Percentiles rank a stretch among this genome's conserved stretches.
These are phyloP conservation scores for Ceraceosorus guamensis DNA, from an alignment of 1,284 basidiomycete species.

Conservation along the genomic window DNA sequence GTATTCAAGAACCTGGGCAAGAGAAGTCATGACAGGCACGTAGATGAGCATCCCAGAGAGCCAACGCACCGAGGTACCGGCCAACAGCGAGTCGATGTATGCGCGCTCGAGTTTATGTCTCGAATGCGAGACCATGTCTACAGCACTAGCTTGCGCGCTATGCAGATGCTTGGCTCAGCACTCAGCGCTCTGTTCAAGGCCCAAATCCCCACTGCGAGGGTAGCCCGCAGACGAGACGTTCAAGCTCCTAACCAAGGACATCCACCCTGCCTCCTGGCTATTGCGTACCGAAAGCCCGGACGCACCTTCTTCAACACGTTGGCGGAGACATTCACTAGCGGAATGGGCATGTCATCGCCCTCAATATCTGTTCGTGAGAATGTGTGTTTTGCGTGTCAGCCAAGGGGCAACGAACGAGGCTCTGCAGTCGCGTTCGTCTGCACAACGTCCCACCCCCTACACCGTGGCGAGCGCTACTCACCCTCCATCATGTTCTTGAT, in stretches of 20 bases:
- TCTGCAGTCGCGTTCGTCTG: too few species aligned
- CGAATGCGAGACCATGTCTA: not conserved
- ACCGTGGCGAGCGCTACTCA: slow-evolving; percentile 49
- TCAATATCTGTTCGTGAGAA: slow-evolving; percentile 24
- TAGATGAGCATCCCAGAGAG: not conserved
- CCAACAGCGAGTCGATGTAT: not conserved
- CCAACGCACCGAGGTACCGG: not conserved
- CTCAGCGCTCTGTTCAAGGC: not conserved
- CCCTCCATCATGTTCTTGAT: slow-evolving; percentile 99
- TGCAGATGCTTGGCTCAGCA: not conserved
- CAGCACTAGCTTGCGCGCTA: not conserved
- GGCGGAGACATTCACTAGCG: slow-evolving; percentile 91
- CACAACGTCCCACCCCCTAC: too few species aligned
- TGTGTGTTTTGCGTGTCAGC: too few species aligned
- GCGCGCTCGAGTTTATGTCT: not conserved
- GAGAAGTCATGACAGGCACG: not conserved
- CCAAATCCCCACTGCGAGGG: too few species aligned
- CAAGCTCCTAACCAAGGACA: too few species aligned
- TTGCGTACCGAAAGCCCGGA: not conserved
- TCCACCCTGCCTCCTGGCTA: too few species aligned
- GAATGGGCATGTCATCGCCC: slow-evolving; percentile 66
- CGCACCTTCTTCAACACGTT: slow-evolving; percentile 89
- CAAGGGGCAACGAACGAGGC: too few species aligned
- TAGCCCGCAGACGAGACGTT: too few species aligned
- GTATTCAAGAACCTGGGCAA: slow-evolving; percentile 82